phyloP scores from a whole-genome alignment of 352 stramenopile genomes.

The Aphanomyces stellatus region DNA sequence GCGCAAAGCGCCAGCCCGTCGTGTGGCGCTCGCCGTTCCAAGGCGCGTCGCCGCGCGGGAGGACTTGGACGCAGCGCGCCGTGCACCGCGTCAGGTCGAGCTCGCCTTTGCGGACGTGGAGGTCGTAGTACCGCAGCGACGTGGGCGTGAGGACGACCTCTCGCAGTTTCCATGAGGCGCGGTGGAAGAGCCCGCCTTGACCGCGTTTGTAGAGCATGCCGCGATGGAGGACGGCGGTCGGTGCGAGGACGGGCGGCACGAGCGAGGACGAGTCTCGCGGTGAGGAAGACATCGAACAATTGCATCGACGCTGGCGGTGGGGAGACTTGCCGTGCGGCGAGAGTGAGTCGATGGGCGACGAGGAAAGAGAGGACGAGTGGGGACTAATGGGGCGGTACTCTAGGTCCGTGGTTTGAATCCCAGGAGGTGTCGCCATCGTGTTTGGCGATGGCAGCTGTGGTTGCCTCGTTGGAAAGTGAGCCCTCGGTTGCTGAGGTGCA shows the following conservation, averaged over 20 bases:
- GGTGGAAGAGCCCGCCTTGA: conserved; percentile 8
- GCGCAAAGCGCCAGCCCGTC: conserved; percentile 4
- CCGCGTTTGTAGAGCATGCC: conserved; percentile 12
- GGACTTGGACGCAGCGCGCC: background rate
- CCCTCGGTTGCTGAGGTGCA: no score
- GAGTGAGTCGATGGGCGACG: no score
- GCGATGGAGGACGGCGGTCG: background rate
- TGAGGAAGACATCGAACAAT: no score
- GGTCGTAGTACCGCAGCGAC: conserved; percentile 5
- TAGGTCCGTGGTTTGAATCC: no score
- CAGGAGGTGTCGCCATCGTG: no score
- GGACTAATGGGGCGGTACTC: no score
- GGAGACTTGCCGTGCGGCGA: no score
- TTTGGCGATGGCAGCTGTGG: no score
- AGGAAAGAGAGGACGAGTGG: no score
- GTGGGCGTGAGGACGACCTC: conserved; percentile 2
- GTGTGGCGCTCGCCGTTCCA: background rate
- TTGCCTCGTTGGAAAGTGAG: no score
- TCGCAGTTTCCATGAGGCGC: background rate
- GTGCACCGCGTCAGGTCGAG: conserved; percentile 2
- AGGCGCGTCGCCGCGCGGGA: background rate
- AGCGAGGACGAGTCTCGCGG: no score
- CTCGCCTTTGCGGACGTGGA: conserved; percentile 1
- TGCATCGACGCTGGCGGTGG: no score
- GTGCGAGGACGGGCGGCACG: background rate